phyloP scores from a whole-genome alignment of 1,284 basidiomycete species.

The Dichomitus squalens region DNA sequence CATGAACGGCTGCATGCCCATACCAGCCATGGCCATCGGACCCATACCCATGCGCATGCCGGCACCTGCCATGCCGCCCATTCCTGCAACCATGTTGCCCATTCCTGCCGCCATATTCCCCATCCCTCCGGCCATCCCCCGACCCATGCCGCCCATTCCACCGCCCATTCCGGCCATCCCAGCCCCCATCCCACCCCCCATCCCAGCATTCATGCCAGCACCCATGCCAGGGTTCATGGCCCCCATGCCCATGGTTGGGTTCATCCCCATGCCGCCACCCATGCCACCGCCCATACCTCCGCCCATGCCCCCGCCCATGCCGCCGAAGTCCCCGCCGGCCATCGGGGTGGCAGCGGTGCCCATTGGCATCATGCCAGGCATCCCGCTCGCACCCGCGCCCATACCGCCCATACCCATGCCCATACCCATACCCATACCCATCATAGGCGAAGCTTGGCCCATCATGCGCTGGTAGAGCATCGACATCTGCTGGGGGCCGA shows the following conservation, averaged over 20 bases:
- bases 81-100: constrained; percentile 30
- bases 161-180: constrained; percentile 40
- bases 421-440: constrained; percentile 24
- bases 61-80: constrained; percentile 28
- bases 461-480: constrained; percentile 61
- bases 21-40: constrained; percentile 36
- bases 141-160: constrained; percentile 33
- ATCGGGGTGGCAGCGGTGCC: constrained; percentile 18
- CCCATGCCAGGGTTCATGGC: constrained; percentile 35
- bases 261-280: constrained; percentile 20
- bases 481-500: constrained; percentile 51
- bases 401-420: constrained; percentile 18
- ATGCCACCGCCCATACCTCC: constrained; percentile 35
- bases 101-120: constrained; percentile 24
- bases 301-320: constrained; percentile 37
- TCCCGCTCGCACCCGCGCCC: constrained; percentile 8
- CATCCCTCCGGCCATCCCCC: constrained; percentile 38
- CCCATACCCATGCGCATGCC: constrained; percentile 36
- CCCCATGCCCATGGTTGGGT: constrained; percentile 28
- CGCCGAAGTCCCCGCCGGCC: constrained; percentile 23
- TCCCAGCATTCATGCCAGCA: constrained; percentile 31
- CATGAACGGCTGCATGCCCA: constrained; percentile 34
- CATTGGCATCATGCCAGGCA: constrained; percentile 23
- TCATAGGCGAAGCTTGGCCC: constrained; percentile 44
- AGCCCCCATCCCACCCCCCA: constrained; percentile 21